phyloP scores from a whole-genome alignment of 208 protist species.

The Perkinsela sp. region DNA sequence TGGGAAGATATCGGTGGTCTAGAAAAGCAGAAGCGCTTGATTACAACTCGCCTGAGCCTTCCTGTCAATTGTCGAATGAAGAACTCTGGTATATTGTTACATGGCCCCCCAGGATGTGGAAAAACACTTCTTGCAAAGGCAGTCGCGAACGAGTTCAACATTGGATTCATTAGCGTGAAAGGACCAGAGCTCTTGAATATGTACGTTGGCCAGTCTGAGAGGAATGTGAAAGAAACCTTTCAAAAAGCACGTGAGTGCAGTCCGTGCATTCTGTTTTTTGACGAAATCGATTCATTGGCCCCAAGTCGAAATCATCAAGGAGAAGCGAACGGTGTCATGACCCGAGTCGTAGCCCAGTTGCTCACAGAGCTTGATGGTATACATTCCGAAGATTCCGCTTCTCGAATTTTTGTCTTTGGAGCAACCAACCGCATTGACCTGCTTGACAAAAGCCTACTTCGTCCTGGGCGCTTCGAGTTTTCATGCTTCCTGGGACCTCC shows the following conservation, averaged over 20 bases:
- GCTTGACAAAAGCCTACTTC: slow-evolving; percentile 58
- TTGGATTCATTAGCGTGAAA: slow-evolving; percentile 78
- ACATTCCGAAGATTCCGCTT: slow-evolving; percentile 22
- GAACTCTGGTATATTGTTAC: slow-evolving; percentile 49
- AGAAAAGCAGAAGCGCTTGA: slow-evolving; percentile 46
- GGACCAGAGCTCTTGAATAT: slow-evolving; percentile 74
- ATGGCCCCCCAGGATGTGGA: slow-evolving; percentile 67
- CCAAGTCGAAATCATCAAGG: slow-evolving; percentile 48
- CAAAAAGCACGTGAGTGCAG: slow-evolving; percentile 44
- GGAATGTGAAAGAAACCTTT: slow-evolving; percentile 58
- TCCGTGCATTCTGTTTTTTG: slow-evolving; percentile 74
- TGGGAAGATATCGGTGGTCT: slow-evolving; percentile 67
- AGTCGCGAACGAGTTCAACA: slow-evolving; percentile 65
- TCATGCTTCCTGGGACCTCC: slow-evolving; percentile 57
- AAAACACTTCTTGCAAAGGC: slow-evolving; percentile 75
- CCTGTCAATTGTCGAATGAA: slow-evolving; percentile 97
- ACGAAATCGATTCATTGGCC: slow-evolving; percentile 64
- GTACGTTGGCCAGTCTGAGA: slow-evolving; percentile 70
- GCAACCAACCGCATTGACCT: slow-evolving; percentile 69
- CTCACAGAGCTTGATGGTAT: slow-evolving; percentile 62
- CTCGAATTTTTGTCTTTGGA: slow-evolving; percentile 68
- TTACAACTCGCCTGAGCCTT: slow-evolving; percentile 97
- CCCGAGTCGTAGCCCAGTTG: slow-evolving; percentile 69
- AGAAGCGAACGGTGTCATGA: slow-evolving; percentile 65
- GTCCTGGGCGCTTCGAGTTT: slow-evolving; percentile 62